Percentiles rank a stretch among this genome's conserved stretches.
phyloP scores from a whole-genome alignment of 176 grass and related monocot genomes.

The Areca catechu region DNA sequence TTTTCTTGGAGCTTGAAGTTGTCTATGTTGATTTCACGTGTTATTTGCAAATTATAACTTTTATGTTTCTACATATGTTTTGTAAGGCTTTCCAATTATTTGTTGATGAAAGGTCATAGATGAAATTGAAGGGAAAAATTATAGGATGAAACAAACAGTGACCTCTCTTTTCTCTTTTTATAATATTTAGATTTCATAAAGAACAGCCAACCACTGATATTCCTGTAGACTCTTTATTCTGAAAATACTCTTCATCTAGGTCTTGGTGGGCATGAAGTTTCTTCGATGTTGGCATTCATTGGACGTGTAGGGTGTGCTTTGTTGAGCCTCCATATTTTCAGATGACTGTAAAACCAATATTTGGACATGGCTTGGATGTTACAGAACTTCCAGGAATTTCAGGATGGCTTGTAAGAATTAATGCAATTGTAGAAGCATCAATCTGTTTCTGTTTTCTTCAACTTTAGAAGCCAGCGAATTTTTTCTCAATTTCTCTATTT shows the following conservation, averaged over 20 bases:
- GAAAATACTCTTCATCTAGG: conserved; percentile 28
- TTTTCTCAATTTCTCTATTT: conserved; percentile 9
- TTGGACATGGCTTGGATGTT: conserved; percentile 84
- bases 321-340: conserved; percentile 96
- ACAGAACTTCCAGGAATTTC: conserved; percentile 93
- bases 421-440: conserved; percentile 9
- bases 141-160: too few relatives aligned
- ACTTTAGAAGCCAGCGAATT: conserved; percentile 2
- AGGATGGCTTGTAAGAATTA: conserved; percentile 75
- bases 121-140: too few relatives aligned
- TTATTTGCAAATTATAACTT: too few relatives aligned
- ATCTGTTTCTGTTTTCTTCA: background rate
- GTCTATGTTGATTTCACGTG: too few relatives aligned
- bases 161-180: too few relatives aligned
- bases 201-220: too few relatives aligned
- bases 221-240: background rate
- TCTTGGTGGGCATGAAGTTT: conserved; percentile 93
- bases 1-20: too few relatives aligned
- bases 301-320: conserved; percentile 89
- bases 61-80: too few relatives aligned
- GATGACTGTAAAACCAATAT: conserved; percentile 86
- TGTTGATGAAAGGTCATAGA: too few relatives aligned
- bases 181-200: too few relatives aligned
- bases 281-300: conserved; percentile 76
- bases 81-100: too few relatives aligned